phyloP scores from a whole-genome alignment of 2,329 filamentous ascomycete species.

The Ambrosiella xylebori region DNA sequence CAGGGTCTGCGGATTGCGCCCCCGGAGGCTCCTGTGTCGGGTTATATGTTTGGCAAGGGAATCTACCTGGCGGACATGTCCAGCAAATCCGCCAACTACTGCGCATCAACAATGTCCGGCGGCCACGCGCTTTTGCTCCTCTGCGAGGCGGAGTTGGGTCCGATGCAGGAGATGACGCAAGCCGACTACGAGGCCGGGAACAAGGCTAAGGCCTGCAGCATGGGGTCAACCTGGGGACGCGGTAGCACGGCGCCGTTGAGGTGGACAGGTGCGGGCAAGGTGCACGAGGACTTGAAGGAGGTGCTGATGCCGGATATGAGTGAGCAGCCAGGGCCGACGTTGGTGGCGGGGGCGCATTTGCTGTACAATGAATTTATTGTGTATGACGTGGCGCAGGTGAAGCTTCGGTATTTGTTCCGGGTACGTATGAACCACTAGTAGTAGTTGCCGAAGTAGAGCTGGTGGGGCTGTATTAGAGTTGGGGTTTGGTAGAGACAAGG shows the following conservation, averaged over 20 bases:
- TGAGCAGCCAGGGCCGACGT: constrained; percentile 30
- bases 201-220: constrained; percentile 40
- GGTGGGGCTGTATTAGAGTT: not conserved
- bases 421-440: constrained; percentile 30
- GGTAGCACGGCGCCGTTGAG: constrained; percentile 44
- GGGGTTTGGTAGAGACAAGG: not conserved
- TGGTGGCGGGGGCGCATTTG: constrained; percentile 29
- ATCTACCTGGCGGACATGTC: constrained; percentile 79
- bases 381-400: constrained; percentile 53
- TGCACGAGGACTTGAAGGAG: constrained; percentile 48
- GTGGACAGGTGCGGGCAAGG: constrained; percentile 60
- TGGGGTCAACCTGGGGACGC: constrained; percentile 52
- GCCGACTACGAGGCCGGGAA: constrained; percentile 43
- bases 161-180: constrained; percentile 44
- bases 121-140: constrained; percentile 59
- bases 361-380: constrained; percentile 59
- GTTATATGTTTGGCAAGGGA: constrained; percentile 84
- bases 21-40: constrained; percentile 58
- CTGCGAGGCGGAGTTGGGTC: constrained; percentile 61
- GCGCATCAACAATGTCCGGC: constrained; percentile 42
- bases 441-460: not conserved
- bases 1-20: constrained; percentile 84
- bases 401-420: constrained; percentile 51
- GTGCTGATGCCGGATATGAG: constrained; percentile 46
- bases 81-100: constrained; percentile 70